Conservation (phyloP, 1,139 yeast species). For the Candida labiduridarum region DNA sequence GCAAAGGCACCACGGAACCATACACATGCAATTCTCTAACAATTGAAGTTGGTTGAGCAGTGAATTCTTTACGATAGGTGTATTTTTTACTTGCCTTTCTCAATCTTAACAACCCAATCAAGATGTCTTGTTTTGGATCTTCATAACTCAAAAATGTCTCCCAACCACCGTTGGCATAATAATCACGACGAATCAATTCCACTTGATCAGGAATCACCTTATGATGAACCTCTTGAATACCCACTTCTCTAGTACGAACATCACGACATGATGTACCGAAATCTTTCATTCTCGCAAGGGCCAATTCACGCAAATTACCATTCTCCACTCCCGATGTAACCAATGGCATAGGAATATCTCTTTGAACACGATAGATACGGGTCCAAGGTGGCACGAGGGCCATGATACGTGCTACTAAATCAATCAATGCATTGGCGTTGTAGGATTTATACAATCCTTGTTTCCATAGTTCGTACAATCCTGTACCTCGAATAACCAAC, state of each 20-base stretch:
- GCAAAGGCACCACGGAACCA: constrained; percentile 96
- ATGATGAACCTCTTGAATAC: constrained; percentile 97
- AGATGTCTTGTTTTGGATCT: constrained; percentile 95
- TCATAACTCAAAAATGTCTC: constrained; percentile 95
- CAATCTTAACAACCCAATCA: constrained; percentile 85
- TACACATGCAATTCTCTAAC: constrained; percentile 96
- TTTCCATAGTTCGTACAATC: constrained; percentile 95
- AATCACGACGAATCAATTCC: constrained; percentile 92
- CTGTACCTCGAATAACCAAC: constrained; percentile 95
- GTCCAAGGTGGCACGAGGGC: constrained; percentile 99
- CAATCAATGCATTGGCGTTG: constrained; percentile 92
- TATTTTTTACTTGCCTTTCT: constrained; percentile 88
- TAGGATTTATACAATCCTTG: constrained; percentile 92
- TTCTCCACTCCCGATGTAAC: constrained; percentile 98
- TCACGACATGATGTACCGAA: constrained; percentile 96
- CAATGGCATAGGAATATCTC: constrained; percentile 99
- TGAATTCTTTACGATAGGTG: constrained; percentile 89
- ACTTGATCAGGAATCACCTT: constrained; percentile 97
- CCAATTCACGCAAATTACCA: constrained; percentile 93
- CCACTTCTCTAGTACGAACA: constrained; percentile 98
- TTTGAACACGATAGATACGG: constrained; percentile 94
- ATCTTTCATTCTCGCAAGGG: constrained; percentile 96
- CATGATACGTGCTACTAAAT: constrained; percentile 89
- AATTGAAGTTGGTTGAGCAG: constrained; percentile 81
- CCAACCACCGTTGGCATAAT: constrained; percentile 99